Evolutionary conservation across 352 stramenopile genomes (phyloP).

Genomic region (Phytophthora gonapodyides): DNA sequence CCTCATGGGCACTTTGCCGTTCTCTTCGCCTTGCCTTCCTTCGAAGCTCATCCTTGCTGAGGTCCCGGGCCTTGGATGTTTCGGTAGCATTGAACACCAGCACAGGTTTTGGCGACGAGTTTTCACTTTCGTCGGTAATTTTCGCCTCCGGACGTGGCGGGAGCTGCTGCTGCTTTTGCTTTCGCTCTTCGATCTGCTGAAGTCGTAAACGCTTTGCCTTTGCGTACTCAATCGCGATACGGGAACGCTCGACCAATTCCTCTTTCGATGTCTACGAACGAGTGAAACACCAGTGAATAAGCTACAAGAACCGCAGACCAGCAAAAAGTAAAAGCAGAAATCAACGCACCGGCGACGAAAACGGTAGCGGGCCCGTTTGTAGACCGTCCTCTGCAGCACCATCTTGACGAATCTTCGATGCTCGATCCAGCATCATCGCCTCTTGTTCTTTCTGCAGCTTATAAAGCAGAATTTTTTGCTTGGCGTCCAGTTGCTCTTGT

Average conservation of each 20-base stretch:
- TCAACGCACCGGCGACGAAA: conserved; percentile 38
- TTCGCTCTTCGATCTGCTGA: conserved; percentile 45
- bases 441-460: conserved; percentile 83
- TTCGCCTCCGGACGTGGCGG: conserved; percentile 48
- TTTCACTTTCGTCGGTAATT: conserved; percentile 9
- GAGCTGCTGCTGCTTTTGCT: conserved; percentile 40
- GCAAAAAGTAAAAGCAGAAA: not conserved
- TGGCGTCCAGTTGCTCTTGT: conserved; percentile 70
- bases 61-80: conserved; percentile 51
- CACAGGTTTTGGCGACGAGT: conserved; percentile 12
- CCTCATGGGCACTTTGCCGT: conserved; percentile 57
- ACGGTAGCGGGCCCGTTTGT: conserved; percentile 6
- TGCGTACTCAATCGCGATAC: conserved; percentile 57
- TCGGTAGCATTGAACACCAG: conserved; percentile 53
- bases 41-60: conserved; percentile 55
- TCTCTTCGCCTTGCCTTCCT: conserved; percentile 39
- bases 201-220: conserved; percentile 57
- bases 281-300: conserved; percentile 9
- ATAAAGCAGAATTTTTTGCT: conserved; percentile 77
- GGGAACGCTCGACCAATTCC: conserved; percentile 54
- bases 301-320: not conserved
- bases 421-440: conserved; percentile 22
- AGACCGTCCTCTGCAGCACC: conserved; percentile 13
- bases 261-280: conserved; percentile 42
- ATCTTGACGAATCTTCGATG: conserved; percentile 20